Conservation (phyloP, 2,329 filamentous ascomycete genomes). For the Ceratocystiopsis sp. region DNA sequence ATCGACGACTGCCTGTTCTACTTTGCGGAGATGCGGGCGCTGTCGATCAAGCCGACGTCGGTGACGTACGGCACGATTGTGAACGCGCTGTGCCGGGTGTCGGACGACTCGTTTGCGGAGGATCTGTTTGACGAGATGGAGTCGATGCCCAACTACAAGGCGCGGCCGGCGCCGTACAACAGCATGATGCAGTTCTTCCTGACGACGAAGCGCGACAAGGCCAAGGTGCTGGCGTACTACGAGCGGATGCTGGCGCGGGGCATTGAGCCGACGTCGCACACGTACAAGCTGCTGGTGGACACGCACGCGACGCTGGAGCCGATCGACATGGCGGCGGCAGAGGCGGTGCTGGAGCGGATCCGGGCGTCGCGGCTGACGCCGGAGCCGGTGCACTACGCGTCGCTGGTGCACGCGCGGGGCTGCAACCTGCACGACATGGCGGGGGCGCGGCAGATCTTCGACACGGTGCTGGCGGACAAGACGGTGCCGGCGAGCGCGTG, state of each 20-base stretch:
- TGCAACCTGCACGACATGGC: conserved; percentile 86
- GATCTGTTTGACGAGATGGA: conserved; percentile 99
- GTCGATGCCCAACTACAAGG: conserved; percentile 96
- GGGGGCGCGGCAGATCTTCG: conserved; percentile 66
- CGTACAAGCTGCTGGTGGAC: conserved; percentile 93
- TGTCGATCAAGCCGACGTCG: conserved; percentile 86
- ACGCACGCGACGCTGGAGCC: conserved; percentile 89
- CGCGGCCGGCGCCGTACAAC: conserved; percentile 92
- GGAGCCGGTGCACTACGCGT: conserved; percentile 89
- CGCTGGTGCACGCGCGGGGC: conserved; percentile 86
- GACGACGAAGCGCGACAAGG: conserved; percentile 88
- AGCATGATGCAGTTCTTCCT: conserved; percentile 99
- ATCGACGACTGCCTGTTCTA: conserved; percentile 98
- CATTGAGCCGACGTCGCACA: conserved; percentile 86
- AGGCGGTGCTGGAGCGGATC: conserved; percentile 67
- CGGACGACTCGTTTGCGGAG: conserved; percentile 93
- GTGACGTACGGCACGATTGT: conserved; percentile 98
- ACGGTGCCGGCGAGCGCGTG: conserved; percentile 61
- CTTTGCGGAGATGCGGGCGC: conserved; percentile 90
- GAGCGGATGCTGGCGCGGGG: conserved; percentile 78
- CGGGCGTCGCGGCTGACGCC: conserved; percentile 55
- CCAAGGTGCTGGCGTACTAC: conserved; percentile 87
- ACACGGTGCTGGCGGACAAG: conserved; percentile 53
- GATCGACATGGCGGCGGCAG: conserved; percentile 72
- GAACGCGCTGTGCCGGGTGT: conserved; percentile 91